These are phyloP conservation scores for Ascochyta rabiei DNA, from an alignment of 2,329 filamentous ascomycete genomes.

Conservation along the genomic window DNA sequence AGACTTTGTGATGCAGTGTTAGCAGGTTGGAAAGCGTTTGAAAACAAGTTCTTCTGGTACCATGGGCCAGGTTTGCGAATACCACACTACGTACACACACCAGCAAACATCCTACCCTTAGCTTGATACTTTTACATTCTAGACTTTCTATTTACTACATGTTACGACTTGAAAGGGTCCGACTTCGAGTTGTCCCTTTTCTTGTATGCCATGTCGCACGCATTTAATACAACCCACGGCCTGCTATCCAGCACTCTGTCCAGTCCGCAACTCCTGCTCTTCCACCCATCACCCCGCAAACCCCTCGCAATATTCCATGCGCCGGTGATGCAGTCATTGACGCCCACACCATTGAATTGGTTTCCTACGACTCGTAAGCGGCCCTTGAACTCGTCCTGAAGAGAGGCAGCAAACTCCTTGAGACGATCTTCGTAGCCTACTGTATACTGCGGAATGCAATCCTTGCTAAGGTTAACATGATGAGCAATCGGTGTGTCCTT, in stretches of 20 bases:
- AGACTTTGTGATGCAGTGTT: too few species aligned
- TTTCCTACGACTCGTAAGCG: slow-evolving; percentile 66
- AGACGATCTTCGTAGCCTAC: slow-evolving; percentile 76
- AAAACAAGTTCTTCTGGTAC: too few species aligned
- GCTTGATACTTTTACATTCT: neutral
- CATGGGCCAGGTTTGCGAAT: too few species aligned
- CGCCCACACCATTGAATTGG: slow-evolving; percentile 56
- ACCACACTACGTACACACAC: too few species aligned
- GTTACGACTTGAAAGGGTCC: neutral
- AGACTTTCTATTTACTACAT: neutral
- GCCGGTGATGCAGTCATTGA: slow-evolving; percentile 60
- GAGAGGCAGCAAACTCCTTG: slow-evolving; percentile 57
- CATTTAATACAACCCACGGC: slow-evolving; percentile 15
- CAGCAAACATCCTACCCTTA: too few species aligned
- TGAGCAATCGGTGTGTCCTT: slow-evolving; percentile 65
- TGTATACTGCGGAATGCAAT: slow-evolving; percentile 90
- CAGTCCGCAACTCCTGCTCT: slow-evolving; percentile 34
- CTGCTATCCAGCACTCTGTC: slow-evolving; percentile 27
- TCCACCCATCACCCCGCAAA: slow-evolving; percentile 39
- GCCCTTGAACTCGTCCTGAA: slow-evolving; percentile 65
- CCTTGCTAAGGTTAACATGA: slow-evolving; percentile 64
- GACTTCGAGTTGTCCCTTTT: neutral
- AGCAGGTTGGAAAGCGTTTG: too few species aligned
- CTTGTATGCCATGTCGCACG: neutral
- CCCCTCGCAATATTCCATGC: slow-evolving; percentile 61